Base-by-base conservation (phyloP, 805 yeast genomes). In the Ogataea paradorogensis region DNA sequence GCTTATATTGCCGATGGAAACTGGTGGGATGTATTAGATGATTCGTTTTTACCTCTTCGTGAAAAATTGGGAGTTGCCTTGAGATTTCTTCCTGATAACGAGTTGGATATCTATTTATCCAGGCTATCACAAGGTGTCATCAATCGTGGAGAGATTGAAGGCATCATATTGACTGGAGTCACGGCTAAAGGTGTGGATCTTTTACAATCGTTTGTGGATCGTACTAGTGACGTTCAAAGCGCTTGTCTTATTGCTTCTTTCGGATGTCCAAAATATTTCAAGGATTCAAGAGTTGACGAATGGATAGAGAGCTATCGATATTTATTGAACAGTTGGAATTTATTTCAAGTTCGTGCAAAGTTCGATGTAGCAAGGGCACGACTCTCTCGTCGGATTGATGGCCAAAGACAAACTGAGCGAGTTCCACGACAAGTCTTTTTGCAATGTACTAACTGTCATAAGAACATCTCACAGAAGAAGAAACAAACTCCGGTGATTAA, bases 1-100 rank as follows among this genome's bases (percentile, higher is more conserved):
- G 96, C 96, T 0, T 91, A 81, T 52, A 83, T 91, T 38, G 89
- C 96, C 0, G 96, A 91, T 56, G 84, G 87, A 32, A 93, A 90
- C 48, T 91, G 98, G 97, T 83, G 91, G 82, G 97, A 88, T 55
- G 95, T 91, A 1, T 68, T 91, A 37, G 95, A 88, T 56, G 97
- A 91, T 55, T 79, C 83, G 14, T 83, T 95, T 1, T 70, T 91
- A 29, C 96, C 99, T 0, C 66, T 91, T 28, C 71, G 91, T 38
- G 99, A 91, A 56, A 69, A 96, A 48, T 63, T 91, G 9, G 97
- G 97, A 1, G 91, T 91, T 20, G 97, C 98, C 0, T 67, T 91
- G 16, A 70, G 96, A 34, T 91, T 86, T 52, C 65, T 91, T 24
- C 78, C 90, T 1, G 96, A 89, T 56, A 71, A 77, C 32, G 96